These are phyloP conservation scores for Coemansia sp. DNA, from an alignment of 192 early-diverging fungal genomes.

Conservation along the genomic window DNA sequence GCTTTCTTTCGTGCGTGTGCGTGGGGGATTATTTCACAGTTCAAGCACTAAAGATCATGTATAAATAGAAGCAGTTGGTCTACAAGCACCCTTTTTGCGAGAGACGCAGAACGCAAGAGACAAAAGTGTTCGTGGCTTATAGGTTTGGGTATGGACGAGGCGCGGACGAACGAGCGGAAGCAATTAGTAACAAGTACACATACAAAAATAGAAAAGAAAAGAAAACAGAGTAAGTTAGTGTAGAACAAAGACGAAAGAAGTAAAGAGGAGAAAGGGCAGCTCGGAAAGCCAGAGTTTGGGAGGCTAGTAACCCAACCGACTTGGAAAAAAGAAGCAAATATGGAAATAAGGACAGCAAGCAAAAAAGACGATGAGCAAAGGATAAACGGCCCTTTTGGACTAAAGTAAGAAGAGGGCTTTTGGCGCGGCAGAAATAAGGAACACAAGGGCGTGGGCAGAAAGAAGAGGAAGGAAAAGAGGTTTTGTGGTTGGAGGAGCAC, in stretches of 20 bases:
- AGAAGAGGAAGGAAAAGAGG: not conserved
- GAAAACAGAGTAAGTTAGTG: not conserved
- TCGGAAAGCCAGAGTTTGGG: not conserved
- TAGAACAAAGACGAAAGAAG: not conserved
- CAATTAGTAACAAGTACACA: not conserved
- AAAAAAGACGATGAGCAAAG: not conserved
- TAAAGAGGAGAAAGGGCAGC: not conserved
- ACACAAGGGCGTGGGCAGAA: not conserved
- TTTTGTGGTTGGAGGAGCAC: not conserved
- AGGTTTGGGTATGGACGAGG: not conserved
- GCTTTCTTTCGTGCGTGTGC: not conserved
- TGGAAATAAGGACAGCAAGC: not conserved
- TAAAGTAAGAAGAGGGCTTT: not conserved
- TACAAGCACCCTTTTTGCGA: no score
- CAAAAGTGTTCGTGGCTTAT: not conserved
- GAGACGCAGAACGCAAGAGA: not conserved
- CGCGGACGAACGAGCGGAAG: not conserved
- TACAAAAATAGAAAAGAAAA: not conserved
- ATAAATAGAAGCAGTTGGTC: not conserved
- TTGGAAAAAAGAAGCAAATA: slow-evolving; percentile 1
- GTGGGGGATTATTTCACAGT: not conserved
- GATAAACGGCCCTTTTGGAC: not conserved
- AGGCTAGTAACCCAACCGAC: not conserved
- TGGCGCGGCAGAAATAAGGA: not conserved
- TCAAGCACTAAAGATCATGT: not conserved